Base-by-base conservation (phyloP, 768 basidiomycete species). In the Lactarius indigo region DNA sequence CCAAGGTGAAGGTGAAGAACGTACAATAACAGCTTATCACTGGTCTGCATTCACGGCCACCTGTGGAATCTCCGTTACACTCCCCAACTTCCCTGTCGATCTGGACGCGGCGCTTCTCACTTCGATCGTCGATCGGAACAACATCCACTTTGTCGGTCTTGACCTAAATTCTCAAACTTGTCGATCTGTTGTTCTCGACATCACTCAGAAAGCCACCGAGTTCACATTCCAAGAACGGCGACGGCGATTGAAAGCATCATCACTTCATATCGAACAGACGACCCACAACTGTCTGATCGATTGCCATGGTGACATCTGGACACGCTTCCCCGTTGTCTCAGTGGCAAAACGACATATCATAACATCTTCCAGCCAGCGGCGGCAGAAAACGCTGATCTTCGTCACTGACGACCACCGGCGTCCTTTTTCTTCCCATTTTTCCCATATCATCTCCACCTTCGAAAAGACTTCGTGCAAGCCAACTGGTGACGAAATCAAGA, bases 11-110 rank as follows among this genome's bases (percentile, higher is more conserved):
- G 37, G 66, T 17, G 56, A 39, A 0, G 13, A 15, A 7, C 26
- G 44, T 12, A 50, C 59, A 50, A 37, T 83, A 3, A 78, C 74
- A 2, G 80, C 81, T 0, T 86, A 82, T 66, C 87, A 87, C 69
- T 86, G 83, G 83, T 76, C 74, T 8, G 83, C 84, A 0, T 86
- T 88, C 65, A 86, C 85, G 1, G 81, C 83, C 0, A 76, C 78
- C 0, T 70, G 76, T 12, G 86, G 85, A 18, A 81, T 80, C 28
- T 26, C 54, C 0, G 70, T 85, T 1, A 67, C 76, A 15, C 61
- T 83, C 17, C 76, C 74, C 0, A 66, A 70, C 0, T 68, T 75
- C 15, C 64, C 70, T 7, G 55, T 65, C 20, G 60, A 61, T 13
- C 61, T 68, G 4, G 70, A 74, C 2, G 70, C 70, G 5, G 70